Percentiles rank a stretch among this genome's conserved stretches.
These are phyloP conservation scores for Byssochlamys sp. DNA, from an alignment of 2,329 filamentous ascomycete species.

Conservation along the genomic window DNA sequence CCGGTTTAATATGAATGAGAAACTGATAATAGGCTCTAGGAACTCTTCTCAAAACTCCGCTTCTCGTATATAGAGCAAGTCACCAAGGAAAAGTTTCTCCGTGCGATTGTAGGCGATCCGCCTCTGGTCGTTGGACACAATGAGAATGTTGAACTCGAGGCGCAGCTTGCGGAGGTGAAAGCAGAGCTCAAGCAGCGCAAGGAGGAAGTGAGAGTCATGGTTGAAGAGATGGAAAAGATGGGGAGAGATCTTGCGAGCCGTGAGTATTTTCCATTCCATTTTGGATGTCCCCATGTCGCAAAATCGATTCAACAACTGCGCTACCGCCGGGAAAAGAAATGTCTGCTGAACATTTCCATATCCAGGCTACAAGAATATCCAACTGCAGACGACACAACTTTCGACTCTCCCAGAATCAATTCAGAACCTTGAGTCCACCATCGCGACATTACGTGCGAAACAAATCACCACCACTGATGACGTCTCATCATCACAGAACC, in stretches of 20 bases:
- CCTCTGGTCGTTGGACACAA: slow-evolving; percentile 72
- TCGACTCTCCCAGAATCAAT: slow-evolving; percentile 45
- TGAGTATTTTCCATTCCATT: slow-evolving; percentile 20
- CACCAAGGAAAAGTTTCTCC: slow-evolving; percentile 95
- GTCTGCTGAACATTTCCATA: not conserved
- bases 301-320: not conserved
- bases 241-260: slow-evolving; percentile 54
- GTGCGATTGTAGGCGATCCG: slow-evolving; percentile 80
- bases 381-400: slow-evolving; percentile 44
- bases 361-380: slow-evolving; percentile 46
- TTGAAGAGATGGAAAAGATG: slow-evolving; percentile 61
- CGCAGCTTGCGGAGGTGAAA: slow-evolving; percentile 61
- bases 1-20: not conserved
- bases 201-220: slow-evolving; percentile 63
- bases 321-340: not conserved
- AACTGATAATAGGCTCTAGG: slow-evolving; percentile 32
- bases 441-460: slow-evolving; percentile 44
- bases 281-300: not conserved
- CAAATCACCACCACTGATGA: slow-evolving; percentile 52
- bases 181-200: slow-evolving; percentile 70
- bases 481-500: slow-evolving; percentile 35
- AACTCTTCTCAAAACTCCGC: slow-evolving; percentile 88
- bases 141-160: slow-evolving; percentile 72
- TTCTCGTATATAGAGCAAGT: slow-evolving; percentile 98
- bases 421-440: slow-evolving; percentile 41